A percentile compares a stretch with the other conserved stretches of the same genome.
Evolutionary conservation across 1,139 yeast species (phyloP).

Genomic region (Yamadazyma diospyri): DNA sequence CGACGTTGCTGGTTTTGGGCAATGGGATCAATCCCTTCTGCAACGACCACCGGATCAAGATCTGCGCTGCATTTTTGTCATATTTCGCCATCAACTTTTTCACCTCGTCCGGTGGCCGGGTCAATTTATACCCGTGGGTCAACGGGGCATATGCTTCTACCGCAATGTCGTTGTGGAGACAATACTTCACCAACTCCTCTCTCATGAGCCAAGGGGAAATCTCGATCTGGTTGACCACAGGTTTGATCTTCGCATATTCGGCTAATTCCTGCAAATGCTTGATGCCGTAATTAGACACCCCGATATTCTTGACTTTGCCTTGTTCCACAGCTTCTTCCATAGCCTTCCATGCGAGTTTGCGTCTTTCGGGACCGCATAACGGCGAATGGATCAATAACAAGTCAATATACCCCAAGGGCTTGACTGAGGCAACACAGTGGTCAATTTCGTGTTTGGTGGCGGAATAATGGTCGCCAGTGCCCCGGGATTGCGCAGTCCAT

Average conservation of each 20-base stretch:
- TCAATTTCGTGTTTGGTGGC: slow-evolving; percentile 25
- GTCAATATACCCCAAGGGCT: slow-evolving; percentile 46
- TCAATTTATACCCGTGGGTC: slow-evolving; percentile 33
- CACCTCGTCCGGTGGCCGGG: slow-evolving; percentile 21
- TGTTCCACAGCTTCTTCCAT: slow-evolving; percentile 62
- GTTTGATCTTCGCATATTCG: slow-evolving; percentile 46
- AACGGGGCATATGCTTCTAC: slow-evolving; percentile 42
- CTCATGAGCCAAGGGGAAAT: slow-evolving; percentile 79
- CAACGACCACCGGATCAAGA: slow-evolving; percentile 36
- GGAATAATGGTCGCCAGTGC: slow-evolving; percentile 18
- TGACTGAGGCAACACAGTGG: slow-evolving; percentile 24
- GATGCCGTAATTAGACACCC: slow-evolving; percentile 69
- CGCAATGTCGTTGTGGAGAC: slow-evolving; percentile 29
- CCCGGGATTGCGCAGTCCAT: slow-evolving; percentile 28
- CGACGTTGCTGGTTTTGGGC: slow-evolving; percentile 30
- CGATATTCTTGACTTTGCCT: slow-evolving; percentile 55
- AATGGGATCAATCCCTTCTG: slow-evolving; percentile 42
- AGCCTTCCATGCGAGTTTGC: slow-evolving; percentile 58
- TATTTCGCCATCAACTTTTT: slow-evolving; percentile 21
- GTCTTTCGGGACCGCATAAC: slow-evolving; percentile 44
- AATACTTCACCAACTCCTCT: slow-evolving; percentile 54
- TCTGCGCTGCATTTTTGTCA: slow-evolving; percentile 26
- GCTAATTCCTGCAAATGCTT: slow-evolving; percentile 58
- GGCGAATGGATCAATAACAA: slow-evolving; percentile 61
- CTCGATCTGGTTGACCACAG: slow-evolving; percentile 65